Percentiles rank a stretch among this genome's conserved stretches.
These are phyloP conservation scores for Senna tora DNA, from an alignment of 306 rosid species.

Conservation along the genomic window DNA sequence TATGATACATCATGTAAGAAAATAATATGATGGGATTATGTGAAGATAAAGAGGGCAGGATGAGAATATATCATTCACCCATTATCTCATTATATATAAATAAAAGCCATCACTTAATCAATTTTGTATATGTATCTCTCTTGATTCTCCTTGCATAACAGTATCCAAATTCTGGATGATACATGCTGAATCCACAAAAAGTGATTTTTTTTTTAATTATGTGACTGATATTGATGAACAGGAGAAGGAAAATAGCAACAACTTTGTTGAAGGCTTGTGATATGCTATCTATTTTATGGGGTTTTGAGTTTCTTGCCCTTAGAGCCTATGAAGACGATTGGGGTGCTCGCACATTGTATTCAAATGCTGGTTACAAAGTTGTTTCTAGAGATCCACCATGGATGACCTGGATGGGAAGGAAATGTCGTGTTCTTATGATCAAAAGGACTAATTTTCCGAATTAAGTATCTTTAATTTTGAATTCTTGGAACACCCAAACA, in stretches of 20 bases:
- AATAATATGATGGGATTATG: no score
- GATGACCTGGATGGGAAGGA: slow-evolving; percentile 87
- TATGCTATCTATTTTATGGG: slow-evolving; percentile 64
- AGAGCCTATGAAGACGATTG: slow-evolving; percentile 85
- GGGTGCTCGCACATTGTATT: slow-evolving; percentile 75
- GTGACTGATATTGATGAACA: slow-evolving; percentile 37
- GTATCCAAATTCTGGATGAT: no score
- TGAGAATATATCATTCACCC: no score
- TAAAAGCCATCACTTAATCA: no score
- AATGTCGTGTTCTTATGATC: slow-evolving; percentile 79
- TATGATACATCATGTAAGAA: no score
- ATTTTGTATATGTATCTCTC: no score
- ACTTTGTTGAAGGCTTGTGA: slow-evolving; percentile 73
- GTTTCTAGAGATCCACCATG: slow-evolving; percentile 78
- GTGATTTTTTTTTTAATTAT: neutral
- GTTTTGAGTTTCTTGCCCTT: slow-evolving; percentile 65
- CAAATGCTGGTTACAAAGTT: slow-evolving; percentile 73
- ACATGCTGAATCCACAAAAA: no score
- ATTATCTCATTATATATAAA: no score
- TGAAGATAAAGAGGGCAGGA: no score
- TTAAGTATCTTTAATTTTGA: neutral
- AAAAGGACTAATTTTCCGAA: slow-evolving; percentile 40
- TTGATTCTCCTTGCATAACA: no score
- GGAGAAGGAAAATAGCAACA: slow-evolving; percentile 81
- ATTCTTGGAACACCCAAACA: slow-evolving; percentile 15